A percentile compares a stretch with the other conserved stretches of the same genome.
Conservation (phyloP, 805 yeast species). For the Yarrowia sp. region DNA sequence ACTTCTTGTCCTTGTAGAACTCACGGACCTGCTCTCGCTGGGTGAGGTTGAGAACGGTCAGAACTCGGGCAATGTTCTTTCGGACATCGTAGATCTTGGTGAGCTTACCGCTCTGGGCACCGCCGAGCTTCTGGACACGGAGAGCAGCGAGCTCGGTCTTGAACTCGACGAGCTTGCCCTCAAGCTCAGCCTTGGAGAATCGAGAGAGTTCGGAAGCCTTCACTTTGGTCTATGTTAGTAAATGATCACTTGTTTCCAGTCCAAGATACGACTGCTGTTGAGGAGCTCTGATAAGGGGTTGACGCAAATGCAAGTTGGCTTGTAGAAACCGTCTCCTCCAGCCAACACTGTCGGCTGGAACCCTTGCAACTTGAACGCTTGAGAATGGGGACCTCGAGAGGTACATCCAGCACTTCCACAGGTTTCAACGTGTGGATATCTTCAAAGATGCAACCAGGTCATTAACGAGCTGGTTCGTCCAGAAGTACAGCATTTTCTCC, state of each 20-base stretch:
- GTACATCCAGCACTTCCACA: too few species aligned
- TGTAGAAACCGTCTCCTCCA: too few species aligned
- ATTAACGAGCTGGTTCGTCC: not conserved
- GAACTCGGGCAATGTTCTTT: conserved; percentile 97
- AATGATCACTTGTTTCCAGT: not conserved
- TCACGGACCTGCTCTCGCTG: conserved; percentile 94
- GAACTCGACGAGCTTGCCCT: conserved; percentile 88
- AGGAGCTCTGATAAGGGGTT: too few species aligned
- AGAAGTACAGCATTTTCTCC: not conserved
- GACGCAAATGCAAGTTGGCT: too few species aligned
- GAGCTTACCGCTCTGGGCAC: conserved; percentile 63
- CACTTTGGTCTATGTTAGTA: conserved; percentile 37
- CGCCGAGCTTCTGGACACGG: conserved; percentile 92
- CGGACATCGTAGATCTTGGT: conserved; percentile 97
- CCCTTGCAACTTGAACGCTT: too few species aligned
- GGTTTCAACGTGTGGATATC: too few species aligned
- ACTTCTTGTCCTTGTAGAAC: conserved; percentile 81
- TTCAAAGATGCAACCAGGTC: not conserved
- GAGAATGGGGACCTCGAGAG: too few species aligned
- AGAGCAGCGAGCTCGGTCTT: conserved; percentile 94
- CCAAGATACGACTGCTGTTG: not conserved
- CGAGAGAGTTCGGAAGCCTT: conserved; percentile 96
- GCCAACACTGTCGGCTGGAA: too few species aligned
- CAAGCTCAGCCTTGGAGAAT: conserved; percentile 95
- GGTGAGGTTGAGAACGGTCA: conserved; percentile 94